phyloP scores from a whole-genome alignment of 495 filamentous ascomycete species.

The Monascus purpureus region DNA sequence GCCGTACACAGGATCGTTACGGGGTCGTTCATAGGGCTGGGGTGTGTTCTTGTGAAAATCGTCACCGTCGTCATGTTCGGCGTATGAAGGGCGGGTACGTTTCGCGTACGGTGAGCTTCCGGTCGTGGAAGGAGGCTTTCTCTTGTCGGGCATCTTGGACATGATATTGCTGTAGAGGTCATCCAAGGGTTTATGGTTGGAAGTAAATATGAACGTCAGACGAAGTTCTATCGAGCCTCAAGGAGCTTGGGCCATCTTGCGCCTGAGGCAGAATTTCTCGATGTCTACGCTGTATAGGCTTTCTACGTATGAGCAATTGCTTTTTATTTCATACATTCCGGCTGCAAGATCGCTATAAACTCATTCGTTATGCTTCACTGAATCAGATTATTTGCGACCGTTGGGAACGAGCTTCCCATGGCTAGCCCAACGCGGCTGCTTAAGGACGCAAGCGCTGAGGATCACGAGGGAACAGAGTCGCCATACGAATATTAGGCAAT shows the following conservation, averaged over 20 bases:
- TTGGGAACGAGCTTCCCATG: too few species aligned
- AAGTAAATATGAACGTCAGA: background rate
- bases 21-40: slow-evolving; percentile 26
- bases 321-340: too few species aligned
- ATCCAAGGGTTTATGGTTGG: background rate
- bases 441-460: slow-evolving; percentile 69
- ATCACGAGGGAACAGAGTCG: slow-evolving; percentile 68
- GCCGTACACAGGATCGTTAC: slow-evolving; percentile 53
- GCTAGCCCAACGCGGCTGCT: slow-evolving; percentile 3
- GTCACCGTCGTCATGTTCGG: slow-evolving; percentile 12
- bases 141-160: slow-evolving; percentile 21
- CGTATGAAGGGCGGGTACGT: slow-evolving; percentile 16
- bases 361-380: too few species aligned
- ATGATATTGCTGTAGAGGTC: slow-evolving; percentile 1
- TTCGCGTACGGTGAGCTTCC: slow-evolving; percentile 11
- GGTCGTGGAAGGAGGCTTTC: slow-evolving; percentile 15
- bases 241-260: slow-evolving; percentile 2
- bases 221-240: background rate
- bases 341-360: too few species aligned
- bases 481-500: slow-evolving; percentile 66
- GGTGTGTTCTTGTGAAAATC: slow-evolving; percentile 3
- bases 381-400: too few species aligned
- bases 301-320: too few species aligned
- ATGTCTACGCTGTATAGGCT: too few species aligned
- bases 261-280: too few species aligned